Percentiles rank a stretch among this genome's conserved stretches.
These are phyloP conservation scores for Ogataea glucozyma DNA, from an alignment of 805 yeast genomes.

Conservation along the genomic window DNA sequence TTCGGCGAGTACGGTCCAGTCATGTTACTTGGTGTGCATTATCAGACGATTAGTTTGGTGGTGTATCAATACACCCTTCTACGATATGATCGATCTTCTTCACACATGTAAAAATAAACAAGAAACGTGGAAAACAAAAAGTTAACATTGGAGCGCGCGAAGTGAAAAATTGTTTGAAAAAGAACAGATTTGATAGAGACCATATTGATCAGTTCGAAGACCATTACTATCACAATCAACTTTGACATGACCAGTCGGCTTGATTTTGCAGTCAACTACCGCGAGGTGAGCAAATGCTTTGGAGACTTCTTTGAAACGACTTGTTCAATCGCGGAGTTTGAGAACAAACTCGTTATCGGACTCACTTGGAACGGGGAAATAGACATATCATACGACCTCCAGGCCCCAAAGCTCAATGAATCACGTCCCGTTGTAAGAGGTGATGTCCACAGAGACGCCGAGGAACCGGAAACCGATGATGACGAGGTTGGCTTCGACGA, in stretches of 20 bases:
- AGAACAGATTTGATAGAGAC: too few relatives aligned
- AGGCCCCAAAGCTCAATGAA: constrained; percentile 25
- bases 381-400: constrained; percentile 51
- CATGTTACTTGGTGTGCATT: constrained; percentile 6
- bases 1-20: constrained; percentile 9
- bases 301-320: constrained; percentile 17
- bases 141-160: not conserved
- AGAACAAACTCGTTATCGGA: constrained; percentile 43
- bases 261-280: constrained; percentile 14
- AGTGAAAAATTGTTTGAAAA: not conserved
- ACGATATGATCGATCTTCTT: not conserved
- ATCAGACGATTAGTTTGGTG: too few relatives aligned
- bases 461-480: constrained; percentile 11
- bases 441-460: constrained; percentile 9
- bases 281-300: constrained; percentile 12
- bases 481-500: constrained; percentile 26
- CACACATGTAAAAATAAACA: not conserved
- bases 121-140: not conserved
- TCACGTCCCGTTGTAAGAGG: constrained; percentile 15
- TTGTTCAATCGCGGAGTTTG: constrained; percentile 33
- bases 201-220: too few relatives aligned
- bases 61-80: too few relatives aligned
- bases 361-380: constrained; percentile 45
- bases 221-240: too few relatives aligned
- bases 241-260: constrained; percentile 1